These are phyloP conservation scores for Cryptosporidium baileyi DNA, from an alignment of 169 alveolate genomes.

Conservation along the genomic window DNA sequence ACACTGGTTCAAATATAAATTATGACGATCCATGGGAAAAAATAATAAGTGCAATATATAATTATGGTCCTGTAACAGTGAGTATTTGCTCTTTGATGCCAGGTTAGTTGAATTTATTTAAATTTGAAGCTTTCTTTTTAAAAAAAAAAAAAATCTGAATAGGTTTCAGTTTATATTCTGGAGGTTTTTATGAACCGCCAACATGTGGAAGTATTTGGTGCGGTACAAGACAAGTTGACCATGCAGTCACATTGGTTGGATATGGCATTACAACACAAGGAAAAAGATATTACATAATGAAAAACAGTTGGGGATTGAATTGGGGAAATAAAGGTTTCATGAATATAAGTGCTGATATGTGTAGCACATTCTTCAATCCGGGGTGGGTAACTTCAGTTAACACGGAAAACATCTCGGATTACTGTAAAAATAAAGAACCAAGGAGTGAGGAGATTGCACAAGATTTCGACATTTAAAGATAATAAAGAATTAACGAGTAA, in stretches of 20 bases:
- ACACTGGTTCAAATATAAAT: slow-evolving; percentile 28
- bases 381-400: slow-evolving; percentile 58
- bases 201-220: slow-evolving; percentile 71
- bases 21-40: slow-evolving; percentile 67
- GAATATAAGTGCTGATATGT: slow-evolving; percentile 70
- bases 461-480: slow-evolving; percentile 17
- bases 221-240: slow-evolving; percentile 73
- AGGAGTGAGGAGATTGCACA: neutral
- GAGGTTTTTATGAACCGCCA: slow-evolving; percentile 64
- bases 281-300: slow-evolving; percentile 78
- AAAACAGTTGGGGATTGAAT: slow-evolving; percentile 85
- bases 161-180: slow-evolving; percentile 45
- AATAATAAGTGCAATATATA: slow-evolving; percentile 48
- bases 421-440: slow-evolving; percentile 23
- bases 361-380: slow-evolving; percentile 63
- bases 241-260: slow-evolving; percentile 77
- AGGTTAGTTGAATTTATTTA: slow-evolving; percentile 8
- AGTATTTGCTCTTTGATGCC: slow-evolving; percentile 69
- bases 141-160: neutral
- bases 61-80: slow-evolving; percentile 67
- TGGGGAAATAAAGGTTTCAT: slow-evolving; percentile 87
- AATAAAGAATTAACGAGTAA: no score
- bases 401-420: slow-evolving; percentile 12
- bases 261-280: slow-evolving; percentile 70
- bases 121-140: neutral